These are phyloP conservation scores for Penicillium sp. DNA, from an alignment of 2,329 filamentous ascomycete species.

Conservation along the genomic window DNA sequence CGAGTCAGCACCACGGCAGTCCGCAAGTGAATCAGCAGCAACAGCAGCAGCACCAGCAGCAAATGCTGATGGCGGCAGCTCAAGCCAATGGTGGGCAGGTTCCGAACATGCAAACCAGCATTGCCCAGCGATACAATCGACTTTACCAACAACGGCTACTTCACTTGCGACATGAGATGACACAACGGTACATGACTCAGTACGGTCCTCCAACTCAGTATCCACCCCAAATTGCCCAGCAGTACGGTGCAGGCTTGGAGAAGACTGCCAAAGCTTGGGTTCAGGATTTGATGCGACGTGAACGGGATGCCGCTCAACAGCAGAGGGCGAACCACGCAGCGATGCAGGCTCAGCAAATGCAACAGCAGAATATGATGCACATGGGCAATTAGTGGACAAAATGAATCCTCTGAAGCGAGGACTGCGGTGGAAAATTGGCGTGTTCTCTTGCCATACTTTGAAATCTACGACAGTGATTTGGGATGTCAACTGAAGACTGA, in stretches of 20 bases:
- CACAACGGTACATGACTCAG: constrained; percentile 32
- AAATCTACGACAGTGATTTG: too few species aligned
- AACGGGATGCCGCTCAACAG: constrained; percentile 31
- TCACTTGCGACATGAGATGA: constrained; percentile 35
- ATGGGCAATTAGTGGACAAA: constrained; percentile 31
- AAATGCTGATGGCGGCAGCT: constrained; percentile 37
- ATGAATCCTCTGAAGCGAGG: too few species aligned
- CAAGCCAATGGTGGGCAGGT: constrained; percentile 37
- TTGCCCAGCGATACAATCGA: constrained; percentile 32
- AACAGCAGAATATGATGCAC: constrained; percentile 41
- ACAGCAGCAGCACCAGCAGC: constrained; percentile 31
- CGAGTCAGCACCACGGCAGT: constrained; percentile 29
- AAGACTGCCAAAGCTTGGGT: constrained; percentile 36
- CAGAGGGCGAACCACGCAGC: constrained; percentile 30
- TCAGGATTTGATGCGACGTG: constrained; percentile 36
- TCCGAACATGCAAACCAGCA: constrained; percentile 28
- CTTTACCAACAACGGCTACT: constrained; percentile 36
- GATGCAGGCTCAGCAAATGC: constrained; percentile 37
- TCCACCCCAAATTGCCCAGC: constrained; percentile 35
- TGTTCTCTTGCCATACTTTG: background rate
- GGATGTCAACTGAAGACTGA: too few species aligned
- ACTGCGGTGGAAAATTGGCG: constrained; percentile 1
- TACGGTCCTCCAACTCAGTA: constrained; percentile 38
- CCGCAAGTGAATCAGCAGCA: constrained; percentile 21
- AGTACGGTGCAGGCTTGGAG: constrained; percentile 35